Conservation (phyloP, 208 protist genomes). For the Leishmania mexicana region DNA sequence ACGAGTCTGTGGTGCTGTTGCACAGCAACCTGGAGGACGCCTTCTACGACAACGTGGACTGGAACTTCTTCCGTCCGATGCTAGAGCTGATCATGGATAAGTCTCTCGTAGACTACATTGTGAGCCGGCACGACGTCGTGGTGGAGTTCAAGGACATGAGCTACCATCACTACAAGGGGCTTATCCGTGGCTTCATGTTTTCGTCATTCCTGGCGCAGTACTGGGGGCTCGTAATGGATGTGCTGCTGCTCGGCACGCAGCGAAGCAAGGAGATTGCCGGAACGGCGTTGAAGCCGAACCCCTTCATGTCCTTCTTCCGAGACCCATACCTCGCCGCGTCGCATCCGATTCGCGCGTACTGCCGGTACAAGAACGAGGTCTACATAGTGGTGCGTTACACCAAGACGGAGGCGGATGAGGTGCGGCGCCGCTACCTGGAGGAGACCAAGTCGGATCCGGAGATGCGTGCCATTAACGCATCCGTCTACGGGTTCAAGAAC, state of each 20-base stretch:
- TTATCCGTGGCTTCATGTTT: slow-evolving; percentile 99
- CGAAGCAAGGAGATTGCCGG: slow-evolving; percentile 99
- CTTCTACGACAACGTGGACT: slow-evolving; percentile 99
- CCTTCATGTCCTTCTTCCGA: slow-evolving; percentile 97
- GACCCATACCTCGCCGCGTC: slow-evolving; percentile 94
- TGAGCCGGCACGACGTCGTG: slow-evolving; percentile 99
- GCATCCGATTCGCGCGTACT: slow-evolving; percentile 99
- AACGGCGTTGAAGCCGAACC: slow-evolving; percentile 96
- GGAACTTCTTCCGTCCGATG: slow-evolving; percentile 99
- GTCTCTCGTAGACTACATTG: slow-evolving; percentile 99
- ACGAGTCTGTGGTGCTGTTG: slow-evolving; percentile 98
- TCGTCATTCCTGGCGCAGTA: slow-evolving; percentile 99
- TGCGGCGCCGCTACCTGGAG: slow-evolving; percentile 99
- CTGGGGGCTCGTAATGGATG: slow-evolving; percentile 99
- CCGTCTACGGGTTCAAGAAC: slow-evolving; percentile 99
- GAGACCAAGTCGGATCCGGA: slow-evolving; percentile 99
- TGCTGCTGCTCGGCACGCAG: slow-evolving; percentile 98
- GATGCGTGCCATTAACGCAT: slow-evolving; percentile 95
- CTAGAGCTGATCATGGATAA: slow-evolving; percentile 99
- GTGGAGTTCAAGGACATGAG: slow-evolving; percentile 99
- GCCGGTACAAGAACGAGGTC: slow-evolving; percentile 97
- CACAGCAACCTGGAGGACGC: slow-evolving; percentile 97
- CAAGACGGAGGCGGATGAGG: slow-evolving; percentile 97
- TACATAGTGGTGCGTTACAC: slow-evolving; percentile 98
- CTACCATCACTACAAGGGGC: slow-evolving; percentile 99